Evolutionary conservation across 2,329 filamentous ascomycete species (phyloP).

Genomic region (Aspergillus alliaceus): DNA sequence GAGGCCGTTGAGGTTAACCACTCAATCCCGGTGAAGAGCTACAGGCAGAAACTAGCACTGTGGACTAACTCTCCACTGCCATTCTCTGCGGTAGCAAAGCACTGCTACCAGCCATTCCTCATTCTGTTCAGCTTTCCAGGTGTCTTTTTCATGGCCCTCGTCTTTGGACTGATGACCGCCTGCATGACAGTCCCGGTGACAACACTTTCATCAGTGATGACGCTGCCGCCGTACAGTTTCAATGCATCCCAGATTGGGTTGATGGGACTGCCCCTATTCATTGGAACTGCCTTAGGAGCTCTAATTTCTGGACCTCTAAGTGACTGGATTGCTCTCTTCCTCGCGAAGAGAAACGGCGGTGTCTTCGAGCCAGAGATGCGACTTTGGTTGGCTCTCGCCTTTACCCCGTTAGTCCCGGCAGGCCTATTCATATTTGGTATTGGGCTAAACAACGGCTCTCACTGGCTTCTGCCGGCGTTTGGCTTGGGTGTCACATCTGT

Average conservation of each 20-base stretch:
- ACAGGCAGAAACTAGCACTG: conserved; percentile 44
- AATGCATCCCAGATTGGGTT: conserved; percentile 37
- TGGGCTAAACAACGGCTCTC: neutral
- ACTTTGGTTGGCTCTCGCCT: conserved; percentile 31
- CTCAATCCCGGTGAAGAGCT: conserved; percentile 23
- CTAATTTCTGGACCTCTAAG: conserved; percentile 35
- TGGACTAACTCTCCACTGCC: conserved; percentile 15
- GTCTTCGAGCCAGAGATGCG: conserved; percentile 49
- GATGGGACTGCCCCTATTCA: conserved; percentile 41
- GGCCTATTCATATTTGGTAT: neutral
- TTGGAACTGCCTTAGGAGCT: conserved; percentile 39
- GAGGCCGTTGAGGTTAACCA: no score
- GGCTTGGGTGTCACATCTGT: neutral
- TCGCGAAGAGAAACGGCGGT: conserved; percentile 39
- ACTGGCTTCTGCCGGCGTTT: conserved; percentile 20
- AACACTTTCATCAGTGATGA: conserved; percentile 37
- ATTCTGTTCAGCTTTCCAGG: conserved; percentile 50
- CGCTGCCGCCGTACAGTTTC: conserved; percentile 43
- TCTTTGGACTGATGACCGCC: conserved; percentile 40
- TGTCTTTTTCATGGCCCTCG: conserved; percentile 40
- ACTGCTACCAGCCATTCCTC: conserved; percentile 30
- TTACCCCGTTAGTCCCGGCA: neutral
- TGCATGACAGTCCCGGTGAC: conserved; percentile 40
- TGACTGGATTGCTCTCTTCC: conserved; percentile 36
- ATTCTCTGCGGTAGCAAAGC: conserved; percentile 20